Base-by-base conservation (phyloP, 2,329 filamentous ascomycete species). In the Claviceps sp. region DNA sequence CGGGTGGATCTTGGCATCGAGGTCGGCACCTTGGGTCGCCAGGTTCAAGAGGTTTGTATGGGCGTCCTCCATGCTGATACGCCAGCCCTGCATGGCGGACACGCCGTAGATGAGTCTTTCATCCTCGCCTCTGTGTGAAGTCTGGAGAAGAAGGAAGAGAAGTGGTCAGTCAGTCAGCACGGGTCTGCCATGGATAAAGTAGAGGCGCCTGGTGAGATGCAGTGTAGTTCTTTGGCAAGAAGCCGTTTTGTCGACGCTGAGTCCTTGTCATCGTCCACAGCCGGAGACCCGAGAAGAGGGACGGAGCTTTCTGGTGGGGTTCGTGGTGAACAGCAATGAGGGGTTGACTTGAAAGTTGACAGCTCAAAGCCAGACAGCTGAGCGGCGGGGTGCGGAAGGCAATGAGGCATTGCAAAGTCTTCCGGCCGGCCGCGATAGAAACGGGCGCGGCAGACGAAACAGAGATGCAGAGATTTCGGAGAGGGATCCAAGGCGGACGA, bases 21-120 rank as follows among this genome's bases (percentile, higher is more conserved):
- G 66, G 54, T 70, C 63, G 53, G 67, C 63, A 55, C 81, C 75
- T 34, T 34, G 30, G 64, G 93, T 81, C 60, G 46, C 51, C 47
- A 97, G 81, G 70, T 97, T 88, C 66, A 98, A 85, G 50, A 97
- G 74, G 52, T 87, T 80, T 56, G 87, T 88, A 73, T 98, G 93
- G 57, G 93, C 84, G 68, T 98, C 93, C 70, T 98, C 93, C 93
- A 98, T 98, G 76, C 88, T 95, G 73, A 98, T 97, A 74, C 93
- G 87, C 93, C 93, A 98, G 76, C 93, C 93, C 73, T 98, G 93
- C 93, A 98, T 98, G 71, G 89, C 89, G 59, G 93, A 98, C 59
- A 97, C 83, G 66, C 93, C 93, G 70, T 87, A 98, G 67, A 93
- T 73, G 67, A 95, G 82, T 67, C 88, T 84, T 59, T 95, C 89